phyloP scores from a whole-genome alignment of 257 asterid species.

The Capsicum pubescens region DNA sequence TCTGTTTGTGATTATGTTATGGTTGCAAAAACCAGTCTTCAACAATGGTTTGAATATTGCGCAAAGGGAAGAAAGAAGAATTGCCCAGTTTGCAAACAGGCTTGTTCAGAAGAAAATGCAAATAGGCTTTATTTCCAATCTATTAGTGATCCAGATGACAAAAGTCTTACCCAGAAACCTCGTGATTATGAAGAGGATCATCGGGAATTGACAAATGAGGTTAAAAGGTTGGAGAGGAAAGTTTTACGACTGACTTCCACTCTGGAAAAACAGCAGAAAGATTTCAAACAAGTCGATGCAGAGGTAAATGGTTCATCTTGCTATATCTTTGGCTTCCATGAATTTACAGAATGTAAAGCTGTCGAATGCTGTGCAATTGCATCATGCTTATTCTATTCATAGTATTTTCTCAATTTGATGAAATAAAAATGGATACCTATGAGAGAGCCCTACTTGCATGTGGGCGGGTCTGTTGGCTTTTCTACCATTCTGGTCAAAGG shows the following conservation, averaged over 20 bases:
- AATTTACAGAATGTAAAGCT: neutral
- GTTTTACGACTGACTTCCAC: slow-evolving; percentile 60
- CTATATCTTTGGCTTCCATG: neutral
- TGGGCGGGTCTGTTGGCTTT: neutral
- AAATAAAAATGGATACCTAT: slow-evolving; percentile 10
- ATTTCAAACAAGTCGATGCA: slow-evolving; percentile 51
- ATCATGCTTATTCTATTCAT: neutral
- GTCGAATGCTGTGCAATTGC: neutral
- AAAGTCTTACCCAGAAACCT: slow-evolving; percentile 55
- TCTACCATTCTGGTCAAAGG: neutral
- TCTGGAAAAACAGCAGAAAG: slow-evolving; percentile 69
- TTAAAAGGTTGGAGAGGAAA: slow-evolving; percentile 75
- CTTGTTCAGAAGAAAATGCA: slow-evolving; percentile 64
- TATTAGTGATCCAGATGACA: slow-evolving; percentile 66
- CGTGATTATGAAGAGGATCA: slow-evolving; percentile 46
- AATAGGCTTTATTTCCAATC: slow-evolving; percentile 91
- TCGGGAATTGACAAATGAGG: slow-evolving; percentile 62
- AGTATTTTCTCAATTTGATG: neutral
- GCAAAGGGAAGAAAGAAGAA: slow-evolving; percentile 66
- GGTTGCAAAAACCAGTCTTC: slow-evolving; percentile 56
- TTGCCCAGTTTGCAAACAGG: slow-evolving; percentile 95
- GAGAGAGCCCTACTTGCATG: neutral
- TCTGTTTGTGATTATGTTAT: slow-evolving; percentile 8
- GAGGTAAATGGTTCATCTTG: slow-evolving; percentile 51
- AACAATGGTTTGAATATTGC: slow-evolving; percentile 98